Evolutionary conservation across 78 protist genomes (phyloP).

Genomic region (Protostelium mycophagum): DNA sequence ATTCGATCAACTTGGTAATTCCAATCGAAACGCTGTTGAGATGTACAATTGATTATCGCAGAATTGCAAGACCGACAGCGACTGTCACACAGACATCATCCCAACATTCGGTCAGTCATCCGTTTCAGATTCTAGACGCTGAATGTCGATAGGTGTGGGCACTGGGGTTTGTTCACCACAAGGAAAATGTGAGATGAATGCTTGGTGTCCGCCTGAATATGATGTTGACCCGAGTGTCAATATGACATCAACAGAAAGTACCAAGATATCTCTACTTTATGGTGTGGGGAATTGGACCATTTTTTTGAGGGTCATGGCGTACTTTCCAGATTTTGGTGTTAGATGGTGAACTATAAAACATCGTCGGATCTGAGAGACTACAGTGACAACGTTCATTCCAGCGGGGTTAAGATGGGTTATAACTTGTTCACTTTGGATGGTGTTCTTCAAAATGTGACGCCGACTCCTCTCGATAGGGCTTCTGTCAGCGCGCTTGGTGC

Average conservation of each 20-base stretch:
- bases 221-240: neutral
- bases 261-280: too few relatives aligned
- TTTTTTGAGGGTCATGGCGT: neutral
- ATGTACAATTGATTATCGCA: too few relatives aligned
- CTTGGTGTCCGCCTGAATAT: neutral
- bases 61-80: neutral
- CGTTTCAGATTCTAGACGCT: neutral
- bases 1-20: neutral
- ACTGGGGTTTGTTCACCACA: neutral
- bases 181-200: neutral
- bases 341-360: neutral
- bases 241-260: too few relatives aligned
- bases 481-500: neutral
- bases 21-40: too few relatives aligned
- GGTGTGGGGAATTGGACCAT: neutral
- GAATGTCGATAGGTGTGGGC: neutral
- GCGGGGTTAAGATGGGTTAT: neutral
- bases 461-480: neutral
- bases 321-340: neutral
- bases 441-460: too few relatives aligned
- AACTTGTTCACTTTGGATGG: neutral
- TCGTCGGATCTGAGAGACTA: neutral
- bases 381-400: neutral
- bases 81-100: too few relatives aligned
- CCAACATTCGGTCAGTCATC: too few relatives aligned